Conservation (phyloP, 257 asterid genomes). For the Solanum ossicruentum region DNA sequence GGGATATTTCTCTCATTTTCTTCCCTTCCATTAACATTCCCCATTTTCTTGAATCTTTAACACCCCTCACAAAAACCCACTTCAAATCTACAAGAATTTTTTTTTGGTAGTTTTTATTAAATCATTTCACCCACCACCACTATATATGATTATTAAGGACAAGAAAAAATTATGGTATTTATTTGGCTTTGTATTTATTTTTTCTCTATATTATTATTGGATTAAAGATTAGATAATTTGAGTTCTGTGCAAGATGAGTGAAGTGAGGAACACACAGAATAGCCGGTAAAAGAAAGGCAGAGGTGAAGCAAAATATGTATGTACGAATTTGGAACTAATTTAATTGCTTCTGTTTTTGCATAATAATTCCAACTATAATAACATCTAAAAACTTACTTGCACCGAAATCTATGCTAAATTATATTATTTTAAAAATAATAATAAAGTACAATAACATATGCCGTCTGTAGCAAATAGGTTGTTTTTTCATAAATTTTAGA, state of each 20-base stretch:
- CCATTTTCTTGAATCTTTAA: conserved; percentile 25
- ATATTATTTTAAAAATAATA: not conserved
- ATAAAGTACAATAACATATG: not conserved
- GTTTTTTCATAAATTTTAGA: not conserved
- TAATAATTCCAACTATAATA: not conserved
- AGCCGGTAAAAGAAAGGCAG: not conserved
- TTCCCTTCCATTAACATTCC: conserved; percentile 80
- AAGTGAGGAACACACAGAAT: not conserved
- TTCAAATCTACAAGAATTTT: not conserved
- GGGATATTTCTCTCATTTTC: conserved; percentile 32
- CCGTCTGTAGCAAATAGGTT: not conserved
- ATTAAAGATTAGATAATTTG: not conserved
- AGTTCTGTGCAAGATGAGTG: not conserved
- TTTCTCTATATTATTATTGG: not conserved
- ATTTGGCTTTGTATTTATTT: not conserved
- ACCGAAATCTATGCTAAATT: not conserved
- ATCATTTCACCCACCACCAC: not conserved
- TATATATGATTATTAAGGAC: not conserved
- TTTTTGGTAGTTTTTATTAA: not conserved
- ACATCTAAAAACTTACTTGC: not conserved
- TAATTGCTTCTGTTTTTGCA: not conserved
- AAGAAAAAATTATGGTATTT: not conserved
- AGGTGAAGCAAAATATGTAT: not conserved
- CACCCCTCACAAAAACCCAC: not conserved
- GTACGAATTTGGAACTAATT: not conserved